A percentile compares a stretch with the other conserved stretches of the same genome.
Conservation (phyloP, 2,329 filamentous ascomycete genomes). For the Fonsecaea nubica region DNA sequence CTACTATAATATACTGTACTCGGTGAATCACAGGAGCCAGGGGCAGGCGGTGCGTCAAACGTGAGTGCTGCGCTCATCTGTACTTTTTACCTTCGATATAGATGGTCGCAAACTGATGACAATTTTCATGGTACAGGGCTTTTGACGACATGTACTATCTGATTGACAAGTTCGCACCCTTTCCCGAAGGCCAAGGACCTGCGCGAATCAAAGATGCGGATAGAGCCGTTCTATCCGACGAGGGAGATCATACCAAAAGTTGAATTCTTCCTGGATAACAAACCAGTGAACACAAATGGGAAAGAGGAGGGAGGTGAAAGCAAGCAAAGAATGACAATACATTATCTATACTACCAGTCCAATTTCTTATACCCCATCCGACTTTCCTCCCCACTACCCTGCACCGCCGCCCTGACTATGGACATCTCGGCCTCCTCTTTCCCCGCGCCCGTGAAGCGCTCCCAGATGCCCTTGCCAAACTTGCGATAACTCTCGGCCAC, state of each 20-base stretch:
- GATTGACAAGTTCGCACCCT: constrained; percentile 41
- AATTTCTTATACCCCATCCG: constrained; percentile 10
- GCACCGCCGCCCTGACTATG: constrained; percentile 8
- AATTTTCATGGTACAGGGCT: constrained; percentile 28
- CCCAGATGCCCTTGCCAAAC: constrained; percentile 33
- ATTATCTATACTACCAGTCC: constrained; percentile 17
- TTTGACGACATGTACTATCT: constrained; percentile 42
- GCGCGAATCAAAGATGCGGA: constrained; percentile 28
- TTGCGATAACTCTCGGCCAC: constrained; percentile 39
- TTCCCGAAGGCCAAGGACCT: constrained; percentile 36
- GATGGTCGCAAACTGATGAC: background rate
- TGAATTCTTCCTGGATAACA: background rate
- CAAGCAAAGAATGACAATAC: background rate
- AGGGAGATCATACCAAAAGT: constrained; percentile 34
- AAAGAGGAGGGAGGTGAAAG: background rate
- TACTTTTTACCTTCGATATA: too few relatives aligned
- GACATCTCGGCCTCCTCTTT: constrained; percentile 6
- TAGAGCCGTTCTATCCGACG: constrained; percentile 30
- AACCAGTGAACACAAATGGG: too few relatives aligned
- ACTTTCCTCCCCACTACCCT: constrained; percentile 2
- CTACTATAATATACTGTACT: constrained; percentile 34
- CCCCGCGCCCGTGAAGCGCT: constrained; percentile 20
- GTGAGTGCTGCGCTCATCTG: constrained; percentile 23
- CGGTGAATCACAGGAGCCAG: constrained; percentile 28
- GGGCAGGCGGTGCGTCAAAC: constrained; percentile 34